These are phyloP conservation scores for Elsinoe perseae DNA, from an alignment of 2,329 filamentous ascomycete species.

Conservation along the genomic window DNA sequence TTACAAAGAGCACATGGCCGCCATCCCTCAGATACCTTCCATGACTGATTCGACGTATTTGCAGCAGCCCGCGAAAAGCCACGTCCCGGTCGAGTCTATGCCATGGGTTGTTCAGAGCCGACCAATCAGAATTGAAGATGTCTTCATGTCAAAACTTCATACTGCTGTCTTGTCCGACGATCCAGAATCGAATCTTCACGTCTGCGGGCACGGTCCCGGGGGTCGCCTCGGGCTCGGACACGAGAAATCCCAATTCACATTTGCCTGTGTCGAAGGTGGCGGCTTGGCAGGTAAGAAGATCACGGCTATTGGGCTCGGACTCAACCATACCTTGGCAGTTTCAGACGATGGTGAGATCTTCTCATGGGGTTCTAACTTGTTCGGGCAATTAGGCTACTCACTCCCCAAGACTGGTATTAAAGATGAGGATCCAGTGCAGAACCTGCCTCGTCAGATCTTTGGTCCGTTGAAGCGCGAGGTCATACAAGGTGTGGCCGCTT, in stretches of 20 bases:
- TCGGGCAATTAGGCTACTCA: constrained; percentile 77
- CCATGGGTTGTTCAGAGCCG: constrained; percentile 65
- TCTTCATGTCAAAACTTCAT: constrained; percentile 83
- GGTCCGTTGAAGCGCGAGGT: constrained; percentile 80
- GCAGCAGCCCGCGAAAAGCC: constrained; percentile 17
- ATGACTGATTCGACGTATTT: constrained; percentile 21
- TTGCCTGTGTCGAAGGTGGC: constrained; percentile 71
- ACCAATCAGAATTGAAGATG: constrained; percentile 69
- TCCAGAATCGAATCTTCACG: constrained; percentile 79
- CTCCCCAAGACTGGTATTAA: constrained; percentile 59
- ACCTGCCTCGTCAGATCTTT: constrained; percentile 78
- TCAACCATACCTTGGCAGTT: constrained; percentile 83
- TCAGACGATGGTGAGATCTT: constrained; percentile 83
- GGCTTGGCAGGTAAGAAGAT: constrained; percentile 66
- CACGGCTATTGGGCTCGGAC: constrained; percentile 71
- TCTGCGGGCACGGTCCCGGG: constrained; percentile 85
- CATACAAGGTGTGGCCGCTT: constrained; percentile 77
- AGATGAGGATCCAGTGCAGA: constrained; percentile 78
- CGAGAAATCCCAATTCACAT: constrained; percentile 81
- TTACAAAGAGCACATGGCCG: constrained; percentile 57
- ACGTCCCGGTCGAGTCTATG: constrained; percentile 46
- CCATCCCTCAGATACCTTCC: constrained; percentile 27
- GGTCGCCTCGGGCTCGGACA: constrained; percentile 84
- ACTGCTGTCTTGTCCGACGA: constrained; percentile 83
- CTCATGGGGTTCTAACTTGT: constrained; percentile 86